phyloP scores from a whole-genome alignment of 768 basidiomycete species.

The Melanogaster broomeanus region DNA sequence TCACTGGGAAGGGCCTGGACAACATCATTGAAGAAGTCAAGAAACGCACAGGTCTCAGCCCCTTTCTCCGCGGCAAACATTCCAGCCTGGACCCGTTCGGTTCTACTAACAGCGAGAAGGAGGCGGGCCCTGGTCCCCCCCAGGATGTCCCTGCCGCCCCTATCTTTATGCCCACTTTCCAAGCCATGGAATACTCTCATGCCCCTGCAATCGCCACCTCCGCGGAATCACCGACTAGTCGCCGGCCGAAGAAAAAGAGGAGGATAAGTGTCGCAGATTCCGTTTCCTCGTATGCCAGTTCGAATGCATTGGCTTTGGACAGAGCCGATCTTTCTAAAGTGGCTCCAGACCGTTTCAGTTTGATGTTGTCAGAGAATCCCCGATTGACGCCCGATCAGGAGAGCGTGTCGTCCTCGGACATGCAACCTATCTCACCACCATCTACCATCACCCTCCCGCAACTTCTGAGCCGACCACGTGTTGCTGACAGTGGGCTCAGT shows the following conservation, averaged over 20 bases:
- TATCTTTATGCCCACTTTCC: slow-evolving; percentile 42
- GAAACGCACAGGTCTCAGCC: slow-evolving; percentile 47
- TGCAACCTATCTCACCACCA: slow-evolving; percentile 34
- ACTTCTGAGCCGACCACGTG: slow-evolving; percentile 23
- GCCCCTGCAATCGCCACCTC: slow-evolving; percentile 32
- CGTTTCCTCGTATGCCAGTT: slow-evolving; percentile 36
- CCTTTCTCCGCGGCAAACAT: slow-evolving; percentile 52
- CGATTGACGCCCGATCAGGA: slow-evolving; percentile 35
- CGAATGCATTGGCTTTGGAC: slow-evolving; percentile 15
- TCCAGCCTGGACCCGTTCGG: slow-evolving; percentile 53
- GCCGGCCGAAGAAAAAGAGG: slow-evolving; percentile 37
- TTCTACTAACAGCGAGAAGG: slow-evolving; percentile 38
- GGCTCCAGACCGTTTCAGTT: slow-evolving; percentile 13
- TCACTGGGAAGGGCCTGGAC: slow-evolving; percentile 52
- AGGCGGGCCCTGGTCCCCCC: slow-evolving; percentile 30
- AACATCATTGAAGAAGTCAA: slow-evolving; percentile 50
- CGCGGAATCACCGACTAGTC: slow-evolving; percentile 27
- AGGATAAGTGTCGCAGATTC: slow-evolving; percentile 38
- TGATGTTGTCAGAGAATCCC: slow-evolving; percentile 29
- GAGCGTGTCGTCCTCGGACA: slow-evolving; percentile 34
- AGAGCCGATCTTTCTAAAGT: slow-evolving; percentile 28
- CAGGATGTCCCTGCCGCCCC: slow-evolving; percentile 26
- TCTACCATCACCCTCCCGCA: slow-evolving; percentile 29
- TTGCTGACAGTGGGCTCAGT: slow-evolving; percentile 24
- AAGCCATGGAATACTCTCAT: slow-evolving; percentile 40